Evolutionary conservation across 1,139 yeast genomes (phyloP), one percentile per base, ranked within the genome.

Genomic region (Yamadazyma trypodendri): DNA sequence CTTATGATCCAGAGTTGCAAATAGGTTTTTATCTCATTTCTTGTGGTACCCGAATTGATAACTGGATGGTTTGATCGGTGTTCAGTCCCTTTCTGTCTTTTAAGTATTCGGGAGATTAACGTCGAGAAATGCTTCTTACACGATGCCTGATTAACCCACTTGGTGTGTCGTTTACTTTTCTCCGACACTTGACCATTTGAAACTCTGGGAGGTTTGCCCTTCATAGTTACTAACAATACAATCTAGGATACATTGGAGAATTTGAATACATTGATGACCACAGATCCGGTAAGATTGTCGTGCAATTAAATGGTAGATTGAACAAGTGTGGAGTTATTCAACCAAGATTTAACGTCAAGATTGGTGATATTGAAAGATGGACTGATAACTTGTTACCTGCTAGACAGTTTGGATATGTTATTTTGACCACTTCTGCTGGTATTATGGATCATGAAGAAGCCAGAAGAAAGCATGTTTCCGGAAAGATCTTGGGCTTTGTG

Each of bases 401-500:
- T 52, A 88, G 97, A 84, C 97, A 90, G 75, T 90, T 90, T 63
- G 97, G 97, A 77, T 89, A 76, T 76, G 90, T 90, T 63, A 85
- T 90, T 69, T 81, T 90, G 65, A 90, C 98, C 70, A 92, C 98
- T 58, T 92, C 98, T 60, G 96, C 97, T 60, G 98, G 98, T 75
- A 92, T 92, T 60, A 89, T 92, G 96, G 97, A 92, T 79, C 98
- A 92, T 77, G 98, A 92, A 78, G 98, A 92, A 79, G 98, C 98
- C 60, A 89, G 97, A 83, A 86, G 97, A 84, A 92, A 92, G 86
- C 97, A 92, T 74, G 97, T 90, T 59, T 88, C 97, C 58, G 97
- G 97, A 72, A 90, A 90, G 77, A 84, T 90, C 65, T 81, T 90
- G 64, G 97, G 97, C 63, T 90, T 86, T 72, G 96, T 90, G 52